These are phyloP conservation scores for Xerocomus brunneocitrinus DNA, from an alignment of 768 basidiomycete species.

Conservation along the genomic window DNA sequence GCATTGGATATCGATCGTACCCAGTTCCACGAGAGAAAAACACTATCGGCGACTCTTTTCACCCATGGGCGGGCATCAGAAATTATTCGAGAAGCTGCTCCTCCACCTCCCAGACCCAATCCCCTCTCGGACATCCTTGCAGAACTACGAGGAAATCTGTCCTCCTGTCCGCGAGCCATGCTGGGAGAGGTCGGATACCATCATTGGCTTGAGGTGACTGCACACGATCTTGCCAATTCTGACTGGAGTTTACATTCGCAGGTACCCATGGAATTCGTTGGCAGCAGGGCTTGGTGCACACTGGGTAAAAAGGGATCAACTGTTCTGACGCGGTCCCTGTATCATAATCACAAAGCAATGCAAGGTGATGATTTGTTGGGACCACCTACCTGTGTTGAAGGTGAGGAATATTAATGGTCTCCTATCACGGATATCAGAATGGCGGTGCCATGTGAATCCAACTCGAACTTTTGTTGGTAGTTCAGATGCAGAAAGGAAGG, in stretches of 20 bases:
- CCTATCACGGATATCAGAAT: background rate
- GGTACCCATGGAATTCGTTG: too few species aligned
- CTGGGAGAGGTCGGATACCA: constrained; percentile 80
- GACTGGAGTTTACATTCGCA: too few species aligned
- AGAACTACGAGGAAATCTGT: constrained; percentile 57
- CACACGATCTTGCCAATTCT: too few species aligned
- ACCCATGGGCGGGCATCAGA: constrained; percentile 28
- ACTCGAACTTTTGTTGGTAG: background rate
- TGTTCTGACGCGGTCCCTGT: too few species aligned
- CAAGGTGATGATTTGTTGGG: background rate
- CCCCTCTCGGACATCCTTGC: constrained; percentile 52
- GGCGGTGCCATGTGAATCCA: background rate
- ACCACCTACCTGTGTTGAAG: background rate
- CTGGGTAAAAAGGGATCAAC: too few species aligned
- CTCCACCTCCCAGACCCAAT: constrained; percentile 68
- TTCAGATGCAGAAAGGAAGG: background rate
- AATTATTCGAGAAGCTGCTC: constrained; percentile 55
- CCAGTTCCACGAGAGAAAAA: constrained; percentile 47
- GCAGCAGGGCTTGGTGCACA: too few species aligned
- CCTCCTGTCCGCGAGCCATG: constrained; percentile 65
- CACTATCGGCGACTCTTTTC: constrained; percentile 79
- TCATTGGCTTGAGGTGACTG: too few species aligned
- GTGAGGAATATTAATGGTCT: background rate
- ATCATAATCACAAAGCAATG: background rate
- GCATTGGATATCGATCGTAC: constrained; percentile 59